Evolutionary conservation across 768 basidiomycete species (phyloP), one percentile per base, ranked within the genome.

Genomic region (Hemileccinum impolitum): DNA sequence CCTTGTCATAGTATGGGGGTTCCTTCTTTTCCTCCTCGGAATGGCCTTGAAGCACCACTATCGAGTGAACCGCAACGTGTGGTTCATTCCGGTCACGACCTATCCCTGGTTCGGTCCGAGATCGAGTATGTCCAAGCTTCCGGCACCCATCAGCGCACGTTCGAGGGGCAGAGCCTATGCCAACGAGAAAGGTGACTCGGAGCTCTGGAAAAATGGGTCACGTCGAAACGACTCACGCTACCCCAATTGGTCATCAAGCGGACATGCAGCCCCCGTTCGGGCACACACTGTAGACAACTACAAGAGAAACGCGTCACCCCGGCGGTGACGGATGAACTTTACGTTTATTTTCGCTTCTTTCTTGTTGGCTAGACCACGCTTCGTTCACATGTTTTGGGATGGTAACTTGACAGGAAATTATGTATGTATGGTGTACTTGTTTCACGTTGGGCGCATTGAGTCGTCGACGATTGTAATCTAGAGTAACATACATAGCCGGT

Each of bases 71-170:
- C 68, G 65, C 45, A 62, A 67, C 19, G 84, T 88, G 73, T 89
- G 87, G 88, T 70, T 79, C 53, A 75, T 74, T 9, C 82, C 87
- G 8, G 83, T 86, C 44, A 85, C 87, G 2, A 75, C 76, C 13
- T 85, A 80, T 63, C 80, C 84, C 45, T 88, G 86, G 87, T 87
- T 88, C 67, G 75, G 76, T 34, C 70, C 75, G 49, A 70, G 54
- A 35, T 57, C 61, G 11, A 55, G 17, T 11, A 57, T 66, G 58
- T 60, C 68, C 45, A 73, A 74, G 52, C 68, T 78, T 43, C 76
- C 77, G 0, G 60, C 63, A 10, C 76, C 76, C 17, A 69, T 72
- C 39, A 70, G 67, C 36, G 45, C 66, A 43, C 72, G 70, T 37
- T 66, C 72, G 31, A 64, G 64, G 54, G 69, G 66, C 55, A 66